phyloP scores from a whole-genome alignment of 139 green algal genomes.

The Tetraselmis chui region DNA sequence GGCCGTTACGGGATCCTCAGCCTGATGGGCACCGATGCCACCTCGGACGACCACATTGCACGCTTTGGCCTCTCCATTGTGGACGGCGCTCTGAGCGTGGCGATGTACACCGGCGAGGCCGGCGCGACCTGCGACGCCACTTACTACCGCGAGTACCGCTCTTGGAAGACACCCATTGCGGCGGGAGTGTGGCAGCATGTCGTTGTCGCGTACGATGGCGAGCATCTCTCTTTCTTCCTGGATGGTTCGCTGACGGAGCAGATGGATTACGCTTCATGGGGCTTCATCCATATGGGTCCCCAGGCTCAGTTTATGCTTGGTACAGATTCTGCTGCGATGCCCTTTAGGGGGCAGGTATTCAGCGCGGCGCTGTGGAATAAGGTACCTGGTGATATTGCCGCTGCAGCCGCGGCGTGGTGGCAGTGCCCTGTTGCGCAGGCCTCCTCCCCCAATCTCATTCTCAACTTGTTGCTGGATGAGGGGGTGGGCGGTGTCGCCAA shows the following conservation, averaged over 20 bases:
- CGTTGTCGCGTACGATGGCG: constrained; percentile 12
- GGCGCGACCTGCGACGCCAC: background rate
- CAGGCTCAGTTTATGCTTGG: constrained; percentile 6
- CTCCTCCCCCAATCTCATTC: background rate
- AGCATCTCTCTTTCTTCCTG: constrained; percentile 10
- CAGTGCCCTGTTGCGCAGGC: constrained; percentile 3
- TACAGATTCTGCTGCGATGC: background rate
- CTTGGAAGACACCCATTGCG: constrained; percentile 3
- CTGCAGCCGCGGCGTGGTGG: background rate
- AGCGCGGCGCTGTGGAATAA: constrained; percentile 1
- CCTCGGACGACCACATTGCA: background rate
- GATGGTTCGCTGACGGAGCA: constrained; percentile 19
- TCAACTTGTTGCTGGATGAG: constrained; percentile 17
- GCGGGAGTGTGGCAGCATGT: constrained; percentile 17
- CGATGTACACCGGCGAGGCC: constrained; percentile 9
- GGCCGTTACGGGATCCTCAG: background rate
- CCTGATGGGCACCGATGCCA: background rate
- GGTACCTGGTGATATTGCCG: background rate
- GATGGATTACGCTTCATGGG: background rate
- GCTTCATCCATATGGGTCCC: background rate
- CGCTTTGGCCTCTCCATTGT: constrained; percentile 14
- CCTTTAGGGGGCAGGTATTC: background rate
- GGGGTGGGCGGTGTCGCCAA: constrained; percentile 4
- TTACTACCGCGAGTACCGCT: constrained; percentile 16
- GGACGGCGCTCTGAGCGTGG: constrained; percentile 13